Conservation (phyloP, 306 rosid species). For the Pyrus bretschneideri region DNA sequence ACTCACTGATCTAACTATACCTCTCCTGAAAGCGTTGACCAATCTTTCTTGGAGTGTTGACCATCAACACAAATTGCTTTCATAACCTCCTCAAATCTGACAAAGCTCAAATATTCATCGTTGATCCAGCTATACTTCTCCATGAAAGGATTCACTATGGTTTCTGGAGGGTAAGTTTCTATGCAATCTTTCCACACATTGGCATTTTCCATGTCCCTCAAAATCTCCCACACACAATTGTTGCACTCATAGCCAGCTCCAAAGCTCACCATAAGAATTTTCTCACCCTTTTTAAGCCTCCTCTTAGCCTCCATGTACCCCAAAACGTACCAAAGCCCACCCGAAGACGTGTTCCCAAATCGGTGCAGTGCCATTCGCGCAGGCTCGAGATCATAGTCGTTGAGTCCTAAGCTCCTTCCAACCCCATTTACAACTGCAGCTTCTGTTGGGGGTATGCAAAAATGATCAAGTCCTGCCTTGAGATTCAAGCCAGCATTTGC, state of each 20-base stretch:
- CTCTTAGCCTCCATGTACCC: constrained; percentile 89
- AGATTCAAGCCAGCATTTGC: constrained; percentile 38
- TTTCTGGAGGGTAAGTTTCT: constrained; percentile 45
- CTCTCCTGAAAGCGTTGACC: not conserved
- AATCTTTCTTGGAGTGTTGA: not conserved
- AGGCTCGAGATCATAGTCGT: constrained; percentile 70
- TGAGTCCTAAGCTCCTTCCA: constrained; percentile 54
- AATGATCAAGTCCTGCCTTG: constrained; percentile 62
- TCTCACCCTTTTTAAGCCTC: constrained; percentile 63
- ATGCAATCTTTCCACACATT: constrained; percentile 77
- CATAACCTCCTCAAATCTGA: constrained; percentile 30
- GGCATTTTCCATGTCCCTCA: constrained; percentile 46
- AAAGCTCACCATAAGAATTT: constrained; percentile 73
- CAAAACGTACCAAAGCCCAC: constrained; percentile 82
- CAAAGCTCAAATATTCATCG: constrained; percentile 54
- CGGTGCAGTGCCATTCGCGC: constrained; percentile 78
- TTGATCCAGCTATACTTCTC: constrained; percentile 66
- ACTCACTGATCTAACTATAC: not conserved
- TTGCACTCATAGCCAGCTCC: constrained; percentile 94
- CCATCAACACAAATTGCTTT: not conserved
- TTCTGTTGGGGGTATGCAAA: constrained; percentile 76
- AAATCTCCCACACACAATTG: constrained; percentile 77
- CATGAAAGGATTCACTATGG: constrained; percentile 48
- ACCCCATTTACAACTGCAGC: constrained; percentile 70
- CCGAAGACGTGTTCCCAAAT: constrained; percentile 83